A percentile compares a stretch with the other conserved stretches of the same genome.
phyloP scores from a whole-genome alignment of 2,329 filamentous ascomycete genomes.

The Aspergillus sp. region DNA sequence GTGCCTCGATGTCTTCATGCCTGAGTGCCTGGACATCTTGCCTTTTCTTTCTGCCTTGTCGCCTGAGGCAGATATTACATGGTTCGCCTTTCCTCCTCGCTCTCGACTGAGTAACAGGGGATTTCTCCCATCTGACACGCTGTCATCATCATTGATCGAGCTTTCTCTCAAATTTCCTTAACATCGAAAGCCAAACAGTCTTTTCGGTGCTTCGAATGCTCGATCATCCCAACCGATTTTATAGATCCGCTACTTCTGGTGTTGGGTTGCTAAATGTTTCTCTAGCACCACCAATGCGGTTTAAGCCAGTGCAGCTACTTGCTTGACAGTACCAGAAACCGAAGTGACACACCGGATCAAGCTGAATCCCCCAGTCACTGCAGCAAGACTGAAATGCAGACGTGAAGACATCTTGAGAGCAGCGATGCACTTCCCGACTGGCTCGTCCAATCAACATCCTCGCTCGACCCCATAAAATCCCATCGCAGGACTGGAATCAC shows the following conservation, averaged over 20 bases:
- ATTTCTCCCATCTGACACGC: no score
- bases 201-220: no score
- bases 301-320: no score
- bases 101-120: no score
- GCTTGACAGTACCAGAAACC: no score
- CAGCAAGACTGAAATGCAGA: background rate
- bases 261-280: background rate
- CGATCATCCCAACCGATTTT: no score
- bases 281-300: background rate
- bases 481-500: background rate
- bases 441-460: conserved; percentile 1
- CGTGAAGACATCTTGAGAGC: background rate
- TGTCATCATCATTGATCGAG: no score
- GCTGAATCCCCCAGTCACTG: background rate
- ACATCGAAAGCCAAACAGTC: no score
- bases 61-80: background rate
- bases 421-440: background rate
- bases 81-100: background rate
- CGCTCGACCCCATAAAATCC: background rate
- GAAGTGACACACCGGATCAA: no score
- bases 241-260: background rate
- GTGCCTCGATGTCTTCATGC: conserved; percentile 11
- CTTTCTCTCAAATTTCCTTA: no score
- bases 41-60: background rate
- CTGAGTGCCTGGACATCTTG: background rate